A percentile compares a stretch with the other conserved stretches of the same genome.
phyloP scores from a whole-genome alignment of 345 rosid species.

The Eucalyptus cloeziana region DNA sequence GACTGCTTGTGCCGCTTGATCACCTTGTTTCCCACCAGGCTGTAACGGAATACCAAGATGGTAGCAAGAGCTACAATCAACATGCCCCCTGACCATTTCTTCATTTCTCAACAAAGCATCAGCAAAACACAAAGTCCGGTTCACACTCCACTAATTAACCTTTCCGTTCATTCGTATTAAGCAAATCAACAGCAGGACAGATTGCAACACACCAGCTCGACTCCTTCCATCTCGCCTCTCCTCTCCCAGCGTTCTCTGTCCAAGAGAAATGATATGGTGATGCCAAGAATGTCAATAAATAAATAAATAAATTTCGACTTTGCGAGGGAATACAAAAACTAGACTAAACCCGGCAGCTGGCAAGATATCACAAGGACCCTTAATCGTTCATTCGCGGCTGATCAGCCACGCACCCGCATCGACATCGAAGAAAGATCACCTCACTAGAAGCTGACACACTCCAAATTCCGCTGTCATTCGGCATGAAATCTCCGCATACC shows the following conservation, averaged over 20 bases:
- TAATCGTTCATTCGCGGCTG: not conserved
- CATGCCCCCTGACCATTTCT: conserved; percentile 75
- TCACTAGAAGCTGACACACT: not conserved
- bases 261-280: not conserved
- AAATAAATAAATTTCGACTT: not conserved
- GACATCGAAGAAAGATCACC: not conserved
- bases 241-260: not conserved
- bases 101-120: conserved; percentile 14
- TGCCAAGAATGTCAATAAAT: not conserved
- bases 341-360: not conserved
- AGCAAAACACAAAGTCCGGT: not conserved
- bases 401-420: not conserved
- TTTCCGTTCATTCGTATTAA: not conserved
- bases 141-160: not conserved
- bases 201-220: not conserved
- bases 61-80: conserved; percentile 38
- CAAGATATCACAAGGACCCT: not conserved
- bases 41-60: conserved; percentile 40
- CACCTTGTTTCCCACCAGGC: conserved; percentile 25
- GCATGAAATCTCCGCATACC: not conserved
- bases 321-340: not conserved
- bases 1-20: conserved; percentile 15
- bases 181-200: not conserved
- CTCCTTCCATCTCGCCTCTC: not conserved
- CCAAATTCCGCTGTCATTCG: not conserved